Evolutionary conservation across 495 filamentous ascomycete species (phyloP), one percentile per base, ranked within the genome.

Genomic region (Talaromyces ruber): DNA sequence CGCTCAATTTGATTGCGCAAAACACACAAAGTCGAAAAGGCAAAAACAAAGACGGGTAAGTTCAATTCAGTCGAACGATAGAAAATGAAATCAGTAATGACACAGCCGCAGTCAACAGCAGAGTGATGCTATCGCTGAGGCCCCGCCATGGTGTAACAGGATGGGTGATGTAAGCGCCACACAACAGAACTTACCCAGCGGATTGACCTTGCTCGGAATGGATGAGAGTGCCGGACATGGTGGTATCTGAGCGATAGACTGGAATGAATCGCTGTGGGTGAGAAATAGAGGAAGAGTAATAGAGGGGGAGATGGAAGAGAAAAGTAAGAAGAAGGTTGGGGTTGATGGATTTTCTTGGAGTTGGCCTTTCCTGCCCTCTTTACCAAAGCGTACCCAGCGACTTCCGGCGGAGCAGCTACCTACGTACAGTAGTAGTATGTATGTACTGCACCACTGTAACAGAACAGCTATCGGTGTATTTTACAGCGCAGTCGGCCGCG

Each of bases 191-290:
- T 83, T 73, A 90, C 87, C 85, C 85, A 78, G 84, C 81, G 72
- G 77, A 82, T 61, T 78, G 74, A 65, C 81, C 77, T 61, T 83
- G 83, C 64, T 88, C 84, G 47, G 79, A 72, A 68, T 84, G 82
- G 65, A 86, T 81, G 70, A 87, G 78, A 43, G 84, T 85, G 74
- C 82, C 81, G 57, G 86, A 74, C 86, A 89, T 89, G 47, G 71
- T 78, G 69, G 55, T 65, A 62, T 61, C 39, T 55, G 55, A 66
- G 62, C 51, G 22, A 28, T 54, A 54, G 51, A 54, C 22, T 28
- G 51, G 26, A 24, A 54, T 16, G 51, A 54, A 26, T 14, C 26
- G 22, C 22, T 54, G 54, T 39, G 39, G 59, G 62, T 62, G 60
- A 58, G 61, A 65, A 63, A 26, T 34, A 66, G 60, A 58, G 60